phyloP scores from a whole-genome alignment of 768 basidiomycete genomes.

The Wakefieldia striispora region DNA sequence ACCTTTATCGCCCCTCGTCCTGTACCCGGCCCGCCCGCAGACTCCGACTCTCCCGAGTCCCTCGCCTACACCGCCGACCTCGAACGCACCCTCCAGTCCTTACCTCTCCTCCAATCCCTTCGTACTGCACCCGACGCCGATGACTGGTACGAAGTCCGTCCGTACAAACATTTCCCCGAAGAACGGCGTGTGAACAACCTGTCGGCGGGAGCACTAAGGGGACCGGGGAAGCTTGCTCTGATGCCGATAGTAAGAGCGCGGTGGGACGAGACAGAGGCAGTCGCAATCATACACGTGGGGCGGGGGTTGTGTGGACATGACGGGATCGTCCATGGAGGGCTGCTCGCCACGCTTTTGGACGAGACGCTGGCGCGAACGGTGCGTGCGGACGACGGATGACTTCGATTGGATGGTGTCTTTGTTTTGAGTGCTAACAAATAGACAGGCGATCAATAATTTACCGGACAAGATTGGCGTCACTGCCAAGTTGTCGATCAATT shows the following conservation, averaged over 20 bases:
- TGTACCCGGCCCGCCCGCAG: slow-evolving; percentile 65
- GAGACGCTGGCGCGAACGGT: slow-evolving; percentile 83
- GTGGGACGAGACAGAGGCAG: slow-evolving; percentile 72
- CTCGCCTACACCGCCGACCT: slow-evolving; percentile 54
- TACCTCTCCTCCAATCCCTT: slow-evolving; percentile 56
- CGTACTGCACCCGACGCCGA: slow-evolving; percentile 47
- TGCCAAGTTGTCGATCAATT: slow-evolving; percentile 77
- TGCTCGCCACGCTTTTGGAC: slow-evolving; percentile 88
- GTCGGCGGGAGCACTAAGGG: slow-evolving; percentile 80
- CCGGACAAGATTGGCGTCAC: slow-evolving; percentile 93
- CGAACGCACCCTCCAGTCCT: slow-evolving; percentile 64
- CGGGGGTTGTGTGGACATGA: slow-evolving; percentile 88
- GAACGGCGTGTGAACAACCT: slow-evolving; percentile 78
- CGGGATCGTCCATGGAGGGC: slow-evolving; percentile 91
- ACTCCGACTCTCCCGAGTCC: slow-evolving; percentile 55
- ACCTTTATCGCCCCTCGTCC: slow-evolving; percentile 72
- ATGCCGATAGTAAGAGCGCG: slow-evolving; percentile 72
- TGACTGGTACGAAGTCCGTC: slow-evolving; percentile 77
- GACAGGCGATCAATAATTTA: slow-evolving; percentile 78
- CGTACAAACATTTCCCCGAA: slow-evolving; percentile 67
- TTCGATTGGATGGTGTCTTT: slow-evolving; percentile 1
- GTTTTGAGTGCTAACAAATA: slow-evolving; percentile 4
- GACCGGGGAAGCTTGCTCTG: slow-evolving; percentile 83
- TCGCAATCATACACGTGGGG: slow-evolving; percentile 78
- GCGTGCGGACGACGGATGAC: slow-evolving; percentile 19